Conservation (phyloP, 2,329 filamentous ascomycete genomes). For the Sarocladiaceae sp. region DNA sequence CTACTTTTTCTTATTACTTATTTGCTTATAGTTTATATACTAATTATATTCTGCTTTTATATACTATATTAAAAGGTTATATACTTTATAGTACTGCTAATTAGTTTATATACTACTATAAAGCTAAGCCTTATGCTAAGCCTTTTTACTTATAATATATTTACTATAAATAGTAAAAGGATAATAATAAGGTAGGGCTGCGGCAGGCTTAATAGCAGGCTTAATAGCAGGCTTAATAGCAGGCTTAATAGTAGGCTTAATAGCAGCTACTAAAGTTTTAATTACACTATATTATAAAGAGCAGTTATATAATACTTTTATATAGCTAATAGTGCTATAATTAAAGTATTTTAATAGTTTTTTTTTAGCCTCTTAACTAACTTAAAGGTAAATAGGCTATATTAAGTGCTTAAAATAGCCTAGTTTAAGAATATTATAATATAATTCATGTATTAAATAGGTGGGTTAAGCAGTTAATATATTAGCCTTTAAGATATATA, state of each 20-base stretch:
- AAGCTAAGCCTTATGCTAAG: not conserved
- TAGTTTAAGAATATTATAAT: not conserved
- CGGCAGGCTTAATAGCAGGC: too few species aligned
- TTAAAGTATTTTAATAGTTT: conserved; percentile 12
- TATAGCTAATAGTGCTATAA: conserved; percentile 10
- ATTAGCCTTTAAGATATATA: not conserved
- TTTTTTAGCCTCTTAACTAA: conserved; percentile 10
- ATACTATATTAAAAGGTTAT: not conserved
- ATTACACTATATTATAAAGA: not conserved
- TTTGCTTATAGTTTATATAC: not conserved
- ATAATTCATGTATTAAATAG: not conserved
- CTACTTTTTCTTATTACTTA: not conserved
- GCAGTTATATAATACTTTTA: conserved; percentile 4
- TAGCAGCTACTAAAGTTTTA: too few species aligned
- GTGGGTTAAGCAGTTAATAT: not conserved
- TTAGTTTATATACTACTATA: not conserved
- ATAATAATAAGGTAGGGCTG: not conserved
- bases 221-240: too few species aligned
- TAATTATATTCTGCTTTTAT: not conserved
- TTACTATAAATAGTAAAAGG: not conserved
- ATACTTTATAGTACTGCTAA: not conserved
- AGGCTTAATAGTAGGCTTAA: too few species aligned
- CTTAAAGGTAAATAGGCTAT: conserved; percentile 13
- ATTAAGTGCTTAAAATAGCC: not conserved
- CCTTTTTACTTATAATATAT: not conserved